phyloP scores from a whole-genome alignment of 768 basidiomycete genomes.

The Tremella mesenterica region DNA sequence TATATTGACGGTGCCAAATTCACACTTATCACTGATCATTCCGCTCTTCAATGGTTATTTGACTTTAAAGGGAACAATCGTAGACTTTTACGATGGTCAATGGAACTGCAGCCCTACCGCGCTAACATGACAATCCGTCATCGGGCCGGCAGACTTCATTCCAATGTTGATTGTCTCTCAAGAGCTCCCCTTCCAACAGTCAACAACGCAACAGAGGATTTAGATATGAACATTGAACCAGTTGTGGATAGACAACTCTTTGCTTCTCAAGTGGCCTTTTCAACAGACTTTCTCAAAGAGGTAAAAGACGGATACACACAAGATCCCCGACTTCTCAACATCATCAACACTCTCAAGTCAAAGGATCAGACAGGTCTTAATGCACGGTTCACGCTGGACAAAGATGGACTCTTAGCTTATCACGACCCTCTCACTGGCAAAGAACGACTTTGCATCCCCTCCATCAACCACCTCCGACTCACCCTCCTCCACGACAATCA shows the following conservation, averaged over 20 bases:
- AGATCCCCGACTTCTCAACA: neutral
- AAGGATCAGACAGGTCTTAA: neutral
- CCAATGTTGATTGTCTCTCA: neutral
- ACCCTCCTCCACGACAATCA: conserved; percentile 41
- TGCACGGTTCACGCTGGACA: neutral
- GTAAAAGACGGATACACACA: neutral
- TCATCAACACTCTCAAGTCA: neutral
- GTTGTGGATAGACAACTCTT: neutral
- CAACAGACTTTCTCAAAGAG: neutral
- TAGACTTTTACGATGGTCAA: neutral
- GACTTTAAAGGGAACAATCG: neutral
- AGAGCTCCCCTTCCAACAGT: neutral
- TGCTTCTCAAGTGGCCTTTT: neutral
- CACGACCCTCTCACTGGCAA: neutral
- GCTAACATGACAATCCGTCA: neutral
- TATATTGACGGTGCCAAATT: neutral
- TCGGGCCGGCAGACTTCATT: neutral
- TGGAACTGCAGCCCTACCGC: neutral
- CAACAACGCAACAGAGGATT: neutral
- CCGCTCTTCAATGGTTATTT: neutral
- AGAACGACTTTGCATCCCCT: neutral
- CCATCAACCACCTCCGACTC: neutral
- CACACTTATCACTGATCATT: neutral
- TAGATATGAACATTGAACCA: neutral
- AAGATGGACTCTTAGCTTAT: neutral